A percentile compares a stretch with the other conserved stretches of the same genome.
phyloP scores from a whole-genome alignment of 768 basidiomycete species.

The Kwoniella heveanensis region DNA sequence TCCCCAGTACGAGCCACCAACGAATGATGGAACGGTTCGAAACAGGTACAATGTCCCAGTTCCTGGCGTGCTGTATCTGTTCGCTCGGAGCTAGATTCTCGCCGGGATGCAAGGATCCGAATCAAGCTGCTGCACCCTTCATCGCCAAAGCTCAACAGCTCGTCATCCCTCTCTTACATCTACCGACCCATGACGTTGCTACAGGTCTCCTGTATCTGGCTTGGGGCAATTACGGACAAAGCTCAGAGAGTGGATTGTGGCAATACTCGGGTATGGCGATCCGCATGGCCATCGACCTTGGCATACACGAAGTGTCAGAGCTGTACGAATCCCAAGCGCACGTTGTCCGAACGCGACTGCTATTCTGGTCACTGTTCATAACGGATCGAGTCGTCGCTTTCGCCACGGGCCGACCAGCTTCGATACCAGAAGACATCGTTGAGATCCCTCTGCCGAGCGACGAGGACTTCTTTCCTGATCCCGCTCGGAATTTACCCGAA shows the following conservation, averaged over 20 bases:
- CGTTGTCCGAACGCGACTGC: constrained; percentile 41
- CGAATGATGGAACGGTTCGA: constrained; percentile 45
- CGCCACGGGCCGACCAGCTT: constrained; percentile 38
- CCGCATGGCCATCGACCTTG: constrained; percentile 51
- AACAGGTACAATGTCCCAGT: constrained; percentile 51
- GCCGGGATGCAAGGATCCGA: constrained; percentile 27
- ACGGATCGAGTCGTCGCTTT: constrained; percentile 53
- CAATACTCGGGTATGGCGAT: constrained; percentile 51
- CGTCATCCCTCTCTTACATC: constrained; percentile 47
- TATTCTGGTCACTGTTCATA: constrained; percentile 52
- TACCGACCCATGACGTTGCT: constrained; percentile 50
- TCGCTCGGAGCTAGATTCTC: constrained; percentile 45
- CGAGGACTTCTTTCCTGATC: constrained; percentile 51
- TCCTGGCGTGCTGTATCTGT: constrained; percentile 50
- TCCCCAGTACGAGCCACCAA: constrained; percentile 40
- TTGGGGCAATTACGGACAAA: constrained; percentile 52
- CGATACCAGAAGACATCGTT: constrained; percentile 51
- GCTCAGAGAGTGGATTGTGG: constrained; percentile 51
- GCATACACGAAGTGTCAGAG: constrained; percentile 48
- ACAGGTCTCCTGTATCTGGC: constrained; percentile 49
- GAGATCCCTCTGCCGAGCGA: constrained; percentile 52
- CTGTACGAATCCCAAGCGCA: constrained; percentile 53
- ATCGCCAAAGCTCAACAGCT: constrained; percentile 54
- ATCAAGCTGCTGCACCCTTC: constrained; percentile 45
- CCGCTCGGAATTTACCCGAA: constrained; percentile 36